Evolutionary conservation across 805 yeast species (phyloP).

Genomic region (Wickerhamomyces silvicola): DNA sequence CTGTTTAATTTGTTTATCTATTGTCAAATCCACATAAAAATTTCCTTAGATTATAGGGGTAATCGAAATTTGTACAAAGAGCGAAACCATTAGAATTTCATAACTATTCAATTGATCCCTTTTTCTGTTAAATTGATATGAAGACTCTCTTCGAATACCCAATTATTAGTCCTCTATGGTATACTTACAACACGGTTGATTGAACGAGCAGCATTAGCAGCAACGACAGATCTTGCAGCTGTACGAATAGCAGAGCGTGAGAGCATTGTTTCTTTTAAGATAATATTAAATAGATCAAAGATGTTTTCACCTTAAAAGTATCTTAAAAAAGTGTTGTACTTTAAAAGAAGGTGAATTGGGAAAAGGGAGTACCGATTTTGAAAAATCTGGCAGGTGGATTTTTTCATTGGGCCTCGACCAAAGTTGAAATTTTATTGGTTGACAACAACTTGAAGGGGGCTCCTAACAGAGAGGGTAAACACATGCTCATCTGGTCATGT

Average conservation of each 20-base stretch:
- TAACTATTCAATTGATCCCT: too few species aligned
- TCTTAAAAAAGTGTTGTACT: constrained; percentile 3
- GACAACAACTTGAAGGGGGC: background rate
- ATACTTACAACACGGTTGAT: constrained; percentile 35
- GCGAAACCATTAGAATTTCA: too few species aligned
- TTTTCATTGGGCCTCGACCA: constrained; percentile 18
- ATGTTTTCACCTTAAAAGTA: constrained; percentile 1
- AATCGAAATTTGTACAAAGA: too few species aligned
- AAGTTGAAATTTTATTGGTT: constrained; percentile 10
- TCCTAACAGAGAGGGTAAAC: too few species aligned
- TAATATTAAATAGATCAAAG: constrained; percentile 6
- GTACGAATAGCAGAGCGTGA: constrained; percentile 84
- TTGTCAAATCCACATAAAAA: too few species aligned
- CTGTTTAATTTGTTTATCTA: too few species aligned
- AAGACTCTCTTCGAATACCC: background rate
- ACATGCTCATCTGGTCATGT: too few species aligned
- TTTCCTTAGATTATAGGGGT: too few species aligned
- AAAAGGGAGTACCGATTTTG: constrained; percentile 18
- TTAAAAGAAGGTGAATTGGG: constrained; percentile 14
- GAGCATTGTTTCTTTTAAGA: constrained; percentile 47
- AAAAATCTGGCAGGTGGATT: constrained; percentile 10
- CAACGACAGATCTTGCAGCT: constrained; percentile 74
- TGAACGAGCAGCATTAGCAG: constrained; percentile 40
- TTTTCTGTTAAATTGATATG: background rate
- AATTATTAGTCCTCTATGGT: too few species aligned